Conservation (phyloP, 495 filamentous ascomycete genomes). For the Clavariopsis aquatica region DNA sequence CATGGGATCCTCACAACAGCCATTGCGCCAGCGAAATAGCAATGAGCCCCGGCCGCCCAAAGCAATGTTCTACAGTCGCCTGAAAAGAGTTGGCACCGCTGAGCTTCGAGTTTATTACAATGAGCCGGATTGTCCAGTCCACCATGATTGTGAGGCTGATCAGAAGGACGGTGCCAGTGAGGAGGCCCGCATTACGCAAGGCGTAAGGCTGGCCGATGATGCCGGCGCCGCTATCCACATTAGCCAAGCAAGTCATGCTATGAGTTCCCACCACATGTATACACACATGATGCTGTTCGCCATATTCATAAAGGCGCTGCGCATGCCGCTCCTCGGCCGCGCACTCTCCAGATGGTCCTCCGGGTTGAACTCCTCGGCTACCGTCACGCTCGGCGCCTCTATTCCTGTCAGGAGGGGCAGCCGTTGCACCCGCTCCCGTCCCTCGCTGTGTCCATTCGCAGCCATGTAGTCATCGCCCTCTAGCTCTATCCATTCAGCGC, state of each 20-base stretch:
- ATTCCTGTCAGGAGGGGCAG: constrained; percentile 81
- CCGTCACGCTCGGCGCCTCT: constrained; percentile 81
- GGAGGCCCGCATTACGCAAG: constrained; percentile 82
- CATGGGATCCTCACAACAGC: constrained; percentile 65
- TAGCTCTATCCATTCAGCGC: constrained; percentile 53
- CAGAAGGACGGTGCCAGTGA: constrained; percentile 76
- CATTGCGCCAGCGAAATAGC: constrained; percentile 92
- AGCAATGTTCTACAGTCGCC: constrained; percentile 91
- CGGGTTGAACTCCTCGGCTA: constrained; percentile 61
- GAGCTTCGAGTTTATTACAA: constrained; percentile 93
- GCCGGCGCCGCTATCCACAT: constrained; percentile 65
- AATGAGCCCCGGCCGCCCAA: constrained; percentile 80
- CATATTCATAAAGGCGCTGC: constrained; percentile 95
- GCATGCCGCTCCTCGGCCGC: constrained; percentile 66
- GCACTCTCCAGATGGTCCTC: constrained; percentile 63
- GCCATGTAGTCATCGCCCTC: constrained; percentile 60
- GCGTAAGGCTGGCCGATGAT: constrained; percentile 98
- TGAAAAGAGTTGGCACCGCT: constrained; percentile 92
- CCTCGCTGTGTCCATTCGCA: constrained; percentile 23
- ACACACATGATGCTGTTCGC: constrained; percentile 87
- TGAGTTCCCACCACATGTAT: background rate
- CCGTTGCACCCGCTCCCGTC: constrained; percentile 50
- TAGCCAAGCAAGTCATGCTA: background rate
- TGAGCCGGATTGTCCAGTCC: constrained; percentile 96
- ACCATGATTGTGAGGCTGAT: constrained; percentile 76